Evolutionary conservation across 371 early-diverging fungal genomes (phyloP), one percentile per base, ranked within the genome.

Genomic region (Parasitella parasitica): DNA sequence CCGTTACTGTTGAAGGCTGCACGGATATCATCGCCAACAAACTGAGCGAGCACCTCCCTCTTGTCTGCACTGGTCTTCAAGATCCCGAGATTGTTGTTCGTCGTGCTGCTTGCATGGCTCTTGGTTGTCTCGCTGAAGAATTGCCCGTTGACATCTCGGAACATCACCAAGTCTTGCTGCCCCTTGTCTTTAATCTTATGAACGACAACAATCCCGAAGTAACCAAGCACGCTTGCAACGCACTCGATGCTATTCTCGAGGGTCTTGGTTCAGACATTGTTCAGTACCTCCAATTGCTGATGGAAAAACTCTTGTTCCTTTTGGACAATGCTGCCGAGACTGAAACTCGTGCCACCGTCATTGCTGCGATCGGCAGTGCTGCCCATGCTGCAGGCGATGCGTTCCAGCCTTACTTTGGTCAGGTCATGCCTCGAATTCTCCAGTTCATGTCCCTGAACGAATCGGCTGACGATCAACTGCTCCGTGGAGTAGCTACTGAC

Each of bases 401-500:
- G 7, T 91, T 92, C 70, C 68, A 74, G 16, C 91, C 92, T 16
- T 95, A 92, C 77, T 95, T 94, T 74, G 67, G 53, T 11, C 76
- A 81, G 56, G 86, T 91, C n/a, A 83, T 91, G 54, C 79, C 77
- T 22, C 85, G 90, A 51, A 76, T 95, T 36, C 78, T 78, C 30
- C 74, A 76, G 28, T 78, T 90, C 22, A 93, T 94, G 92, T 70
- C 86, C 3, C 63, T 91, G 36, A 77, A 77, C 38, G 75, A 83
- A 22, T 81, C 73, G 34, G 77, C 84, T 15, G 82, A 84, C 11
- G 91, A 90, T 2, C 67, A 89, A 22, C 76, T 88, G 16, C 73
- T 94, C 43, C 90, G 94, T 39, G 91, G 92, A 43, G 86, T 91
- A 36, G 91, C 96, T 11, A 90, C 90, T 0, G 95, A 94, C 63